phyloP scores from a whole-genome alignment of 1,139 yeast genomes.

The Scheffersomyces titani region DNA sequence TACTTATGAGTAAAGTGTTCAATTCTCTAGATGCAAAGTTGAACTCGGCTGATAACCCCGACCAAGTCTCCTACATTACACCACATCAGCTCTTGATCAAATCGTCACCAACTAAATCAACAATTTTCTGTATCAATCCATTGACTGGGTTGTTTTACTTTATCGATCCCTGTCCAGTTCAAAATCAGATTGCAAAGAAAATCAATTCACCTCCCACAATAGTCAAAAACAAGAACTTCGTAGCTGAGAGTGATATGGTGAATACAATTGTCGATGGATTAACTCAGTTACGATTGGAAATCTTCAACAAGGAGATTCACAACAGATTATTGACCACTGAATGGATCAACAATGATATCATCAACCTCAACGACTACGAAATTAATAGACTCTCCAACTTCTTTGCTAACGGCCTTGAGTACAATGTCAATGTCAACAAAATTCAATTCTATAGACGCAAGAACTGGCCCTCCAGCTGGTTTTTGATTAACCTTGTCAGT shows the following conservation, averaged over 20 bases:
- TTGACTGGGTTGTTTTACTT: slow-evolving; percentile 48
- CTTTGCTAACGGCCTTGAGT: slow-evolving; percentile 10
- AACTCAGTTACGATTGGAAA: slow-evolving; percentile 52
- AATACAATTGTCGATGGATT: slow-evolving; percentile 38
- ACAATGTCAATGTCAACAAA: slow-evolving; percentile 16
- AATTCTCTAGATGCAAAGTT: slow-evolving; percentile 10
- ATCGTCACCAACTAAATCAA: slow-evolving; percentile 35
- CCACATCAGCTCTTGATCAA: slow-evolving; percentile 41
- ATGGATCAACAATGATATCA: slow-evolving; percentile 63
- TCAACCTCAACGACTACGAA: slow-evolving; percentile 46
- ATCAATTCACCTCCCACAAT: slow-evolving; percentile 32
- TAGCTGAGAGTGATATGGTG: slow-evolving; percentile 34
- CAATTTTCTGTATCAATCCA: slow-evolving; percentile 46
- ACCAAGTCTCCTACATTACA: slow-evolving; percentile 19
- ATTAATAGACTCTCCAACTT: slow-evolving; percentile 24
- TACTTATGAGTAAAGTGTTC: slow-evolving; percentile 27
- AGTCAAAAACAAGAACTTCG: slow-evolving; percentile 17
- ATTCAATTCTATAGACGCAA: slow-evolving; percentile 59
- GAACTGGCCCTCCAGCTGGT: slow-evolving; percentile 78
- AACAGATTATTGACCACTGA: slow-evolving; percentile 62
- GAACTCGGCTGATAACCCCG: not conserved
- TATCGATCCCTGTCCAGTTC: slow-evolving; percentile 44
- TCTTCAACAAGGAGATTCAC: slow-evolving; percentile 52
- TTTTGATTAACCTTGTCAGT: slow-evolving; percentile 49
- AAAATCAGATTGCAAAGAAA: slow-evolving; percentile 32